phyloP scores from a whole-genome alignment of 2,329 filamentous ascomycete species.

The Fusarium gaditjirri region DNA sequence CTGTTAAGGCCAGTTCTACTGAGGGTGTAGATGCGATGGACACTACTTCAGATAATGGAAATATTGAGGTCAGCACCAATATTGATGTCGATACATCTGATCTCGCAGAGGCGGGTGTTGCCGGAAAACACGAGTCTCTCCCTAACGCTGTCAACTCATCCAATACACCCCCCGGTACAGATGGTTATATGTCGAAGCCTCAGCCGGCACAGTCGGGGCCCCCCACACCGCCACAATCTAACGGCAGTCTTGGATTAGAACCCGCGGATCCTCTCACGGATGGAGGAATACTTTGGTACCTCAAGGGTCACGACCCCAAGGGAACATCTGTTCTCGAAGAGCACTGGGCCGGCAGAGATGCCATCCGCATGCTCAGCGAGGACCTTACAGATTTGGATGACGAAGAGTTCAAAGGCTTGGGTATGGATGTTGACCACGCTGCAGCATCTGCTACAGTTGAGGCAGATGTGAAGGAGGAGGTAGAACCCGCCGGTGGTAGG shows the following conservation, averaged over 20 bases:
- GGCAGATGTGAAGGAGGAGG: constrained; percentile 38
- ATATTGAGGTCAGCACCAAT: constrained; percentile 58
- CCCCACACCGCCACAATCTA: constrained; percentile 75
- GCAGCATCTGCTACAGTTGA: constrained; percentile 45
- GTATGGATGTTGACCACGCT: constrained; percentile 62
- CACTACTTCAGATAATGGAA: constrained; percentile 52
- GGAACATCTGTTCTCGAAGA: constrained; percentile 85
- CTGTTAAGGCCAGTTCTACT: constrained; percentile 49
- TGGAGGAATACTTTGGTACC: constrained; percentile 90
- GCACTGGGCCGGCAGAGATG: constrained; percentile 72
- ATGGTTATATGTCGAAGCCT: constrained; percentile 55
- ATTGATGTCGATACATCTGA: constrained; percentile 60
- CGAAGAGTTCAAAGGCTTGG: constrained; percentile 81
- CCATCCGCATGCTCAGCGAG: constrained; percentile 77
- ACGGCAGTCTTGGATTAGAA: constrained; percentile 64
- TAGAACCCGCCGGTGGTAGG: constrained; percentile 37
- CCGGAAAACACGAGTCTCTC: constrained; percentile 42
- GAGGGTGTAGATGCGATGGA: constrained; percentile 50
- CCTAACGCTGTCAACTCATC: constrained; percentile 42
- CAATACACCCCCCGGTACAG: constrained; percentile 61
- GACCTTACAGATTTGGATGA: constrained; percentile 93
- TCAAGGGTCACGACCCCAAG: constrained; percentile 79
- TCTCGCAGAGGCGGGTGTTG: constrained; percentile 44
- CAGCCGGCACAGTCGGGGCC: constrained; percentile 55
- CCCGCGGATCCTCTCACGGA: constrained; percentile 67